A percentile compares a stretch with the other conserved stretches of the same genome.
These are phyloP conservation scores for Colletotrichum gigasporum DNA, from an alignment of 2,329 filamentous ascomycete genomes.

Conservation along the genomic window DNA sequence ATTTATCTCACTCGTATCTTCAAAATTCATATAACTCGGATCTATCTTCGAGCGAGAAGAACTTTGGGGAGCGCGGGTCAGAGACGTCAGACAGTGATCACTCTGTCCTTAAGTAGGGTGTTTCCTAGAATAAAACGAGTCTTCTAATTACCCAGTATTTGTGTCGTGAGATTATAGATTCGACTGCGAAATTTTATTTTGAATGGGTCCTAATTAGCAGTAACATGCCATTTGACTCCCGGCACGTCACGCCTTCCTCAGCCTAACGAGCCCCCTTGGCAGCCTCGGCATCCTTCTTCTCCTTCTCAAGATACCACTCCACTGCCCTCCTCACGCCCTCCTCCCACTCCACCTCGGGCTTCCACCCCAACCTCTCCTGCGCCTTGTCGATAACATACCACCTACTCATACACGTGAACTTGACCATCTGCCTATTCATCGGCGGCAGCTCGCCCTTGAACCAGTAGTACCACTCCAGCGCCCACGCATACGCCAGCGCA, in stretches of 20 bases:
- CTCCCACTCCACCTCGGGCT: constrained; percentile 38
- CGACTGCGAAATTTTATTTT: too few species aligned
- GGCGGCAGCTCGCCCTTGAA: constrained; percentile 38
- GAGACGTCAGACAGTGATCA: too few species aligned
- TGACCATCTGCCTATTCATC: constrained; percentile 39
- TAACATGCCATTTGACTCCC: neutral
- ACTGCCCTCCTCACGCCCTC: constrained; percentile 42
- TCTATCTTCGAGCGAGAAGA: too few species aligned
- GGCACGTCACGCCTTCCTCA: neutral
- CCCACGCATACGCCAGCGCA: constrained; percentile 31
- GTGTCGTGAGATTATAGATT: too few species aligned
- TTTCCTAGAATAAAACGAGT: too few species aligned
- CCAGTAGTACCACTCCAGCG: constrained; percentile 37
- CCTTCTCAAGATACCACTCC: constrained; percentile 28
- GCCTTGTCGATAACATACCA: constrained; percentile 45
- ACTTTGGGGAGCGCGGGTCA: too few species aligned
- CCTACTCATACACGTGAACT: constrained; percentile 40
- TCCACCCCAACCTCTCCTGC: constrained; percentile 41
- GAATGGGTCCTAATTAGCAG: too few species aligned
- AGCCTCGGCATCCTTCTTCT: neutral
- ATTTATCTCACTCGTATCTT: too few species aligned
- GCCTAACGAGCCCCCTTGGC: neutral
- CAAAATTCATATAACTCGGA: too few species aligned
- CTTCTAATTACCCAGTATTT: too few species aligned
- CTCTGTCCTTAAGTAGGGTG: too few species aligned